Base-by-base conservation (phyloP, 1,284 basidiomycete genomes). In the Melampsora larici-populina region DNA sequence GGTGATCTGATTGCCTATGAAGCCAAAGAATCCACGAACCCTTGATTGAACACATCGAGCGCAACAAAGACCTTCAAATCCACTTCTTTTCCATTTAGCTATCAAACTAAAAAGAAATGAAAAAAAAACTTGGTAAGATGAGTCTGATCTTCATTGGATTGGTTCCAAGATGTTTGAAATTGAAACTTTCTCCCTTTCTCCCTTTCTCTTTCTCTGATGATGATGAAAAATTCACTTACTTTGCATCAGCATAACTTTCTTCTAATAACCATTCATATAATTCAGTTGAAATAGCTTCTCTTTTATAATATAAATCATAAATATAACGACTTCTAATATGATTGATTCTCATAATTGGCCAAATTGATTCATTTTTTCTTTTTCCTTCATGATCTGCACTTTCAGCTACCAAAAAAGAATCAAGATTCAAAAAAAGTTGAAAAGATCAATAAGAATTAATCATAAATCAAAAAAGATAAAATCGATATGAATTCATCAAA, bases 51-150 rank as follows among this genome's bases (percentile, higher is more conserved):
- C 97, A 85, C 97, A 99, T 68, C 97, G 87, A 68, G 98, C 86
- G 83, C 97, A 99, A 84, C 97, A 99, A 48, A 99, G 87, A 83
- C 98, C 98, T 86, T 99, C 97, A 84, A 99, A 99, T 2, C 97
- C 97, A 13, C 92, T 87, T 85, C 97, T 97, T 87, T 99, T 99
- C 97, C 97, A 99, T 85, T 99, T 99, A 43, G 97, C 97, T 84
- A 99, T 93, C 84, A 99, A 86, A 82, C 96, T 98, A 81, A 51
- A 43, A 18, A 40, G 9, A 36, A 68, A 31, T 3, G 13, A 0
- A 15, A 26, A 31, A 9, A 49, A 4, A 36, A 29, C 13, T 29
- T 29, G 17, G 24, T 17, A 62, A 18, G 26, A n/a, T 40, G 65
- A 33, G 33, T 65, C n/a, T n/a, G n/a, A n/a, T n/a, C n/a, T n/a